A percentile compares a stretch with the other conserved stretches of the same genome.
These are phyloP conservation scores for Malus hybrid DNA, from an alignment of 331 rosid genomes.

Conservation along the genomic window DNA sequence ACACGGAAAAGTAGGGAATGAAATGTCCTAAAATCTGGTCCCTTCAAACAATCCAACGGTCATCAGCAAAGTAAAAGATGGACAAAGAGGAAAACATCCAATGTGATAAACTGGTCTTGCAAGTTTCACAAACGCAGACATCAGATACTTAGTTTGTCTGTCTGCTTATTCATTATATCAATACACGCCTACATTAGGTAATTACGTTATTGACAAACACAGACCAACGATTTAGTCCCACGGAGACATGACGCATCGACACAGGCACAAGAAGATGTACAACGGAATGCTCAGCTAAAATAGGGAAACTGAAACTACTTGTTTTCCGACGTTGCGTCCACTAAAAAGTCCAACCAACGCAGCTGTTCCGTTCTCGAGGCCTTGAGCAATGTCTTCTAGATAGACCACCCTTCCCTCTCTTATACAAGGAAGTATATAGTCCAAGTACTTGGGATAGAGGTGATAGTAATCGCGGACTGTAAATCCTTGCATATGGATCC, in stretches of 20 bases:
- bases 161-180: too few relatives aligned
- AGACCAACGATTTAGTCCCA: too few relatives aligned
- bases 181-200: too few relatives aligned
- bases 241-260: background rate
- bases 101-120: too few relatives aligned
- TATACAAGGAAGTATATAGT: slow-evolving; percentile 1
- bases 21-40: too few relatives aligned
- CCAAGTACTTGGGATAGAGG: slow-evolving; percentile 14
- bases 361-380: slow-evolving; percentile 3
- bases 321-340: slow-evolving; percentile 11
- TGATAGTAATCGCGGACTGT: background rate
- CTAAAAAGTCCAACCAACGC: slow-evolving; percentile 5
- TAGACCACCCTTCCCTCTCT: slow-evolving; percentile 6
- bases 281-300: background rate
- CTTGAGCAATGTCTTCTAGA: slow-evolving; percentile 8
- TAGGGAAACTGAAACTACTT: background rate
- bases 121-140: too few relatives aligned
- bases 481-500: background rate
- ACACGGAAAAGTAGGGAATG: too few relatives aligned
- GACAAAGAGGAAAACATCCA: too few relatives aligned
- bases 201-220: too few relatives aligned
- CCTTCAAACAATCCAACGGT: too few relatives aligned
- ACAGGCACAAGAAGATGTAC: background rate
- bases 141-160: too few relatives aligned
- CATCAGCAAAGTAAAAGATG: too few relatives aligned